A percentile compares a stretch with the other conserved stretches of the same genome.
Conservation (phyloP, 441 rosid species). For the Gossypium lobatum region DNA sequence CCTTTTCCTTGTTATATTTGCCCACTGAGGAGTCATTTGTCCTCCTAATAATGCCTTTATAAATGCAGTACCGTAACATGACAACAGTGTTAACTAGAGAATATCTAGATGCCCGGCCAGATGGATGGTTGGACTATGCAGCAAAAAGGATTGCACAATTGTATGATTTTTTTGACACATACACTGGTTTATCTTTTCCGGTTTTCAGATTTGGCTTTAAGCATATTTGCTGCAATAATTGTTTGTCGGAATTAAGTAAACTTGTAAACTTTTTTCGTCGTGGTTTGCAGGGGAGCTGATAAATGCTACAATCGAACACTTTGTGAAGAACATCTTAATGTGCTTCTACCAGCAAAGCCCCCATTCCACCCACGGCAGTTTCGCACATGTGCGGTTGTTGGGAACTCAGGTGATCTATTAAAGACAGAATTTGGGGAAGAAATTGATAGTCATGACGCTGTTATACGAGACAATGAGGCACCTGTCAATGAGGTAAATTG, state of each 20-base stretch:
- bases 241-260: neutral
- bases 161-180: slow-evolving; percentile 34
- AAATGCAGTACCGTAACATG: slow-evolving; percentile 93
- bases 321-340: slow-evolving; percentile 87
- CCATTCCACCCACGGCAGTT: slow-evolving; percentile 91
- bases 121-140: slow-evolving; percentile 96
- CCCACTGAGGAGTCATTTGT: slow-evolving; percentile 11
- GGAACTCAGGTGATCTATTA: slow-evolving; percentile 91
- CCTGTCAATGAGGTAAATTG: slow-evolving; percentile 76
- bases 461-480: slow-evolving; percentile 92
- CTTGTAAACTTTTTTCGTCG: slow-evolving; percentile 4
- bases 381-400: slow-evolving; percentile 84
- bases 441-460: slow-evolving; percentile 94
- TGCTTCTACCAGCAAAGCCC: slow-evolving; percentile 80
- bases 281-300: slow-evolving; percentile 63
- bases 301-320: slow-evolving; percentile 79
- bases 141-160: slow-evolving; percentile 92
- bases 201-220: neutral
- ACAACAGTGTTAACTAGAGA: slow-evolving; percentile 93
- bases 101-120: slow-evolving; percentile 86
- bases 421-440: slow-evolving; percentile 84
- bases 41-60: slow-evolving; percentile 32
- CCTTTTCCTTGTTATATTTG: neutral
- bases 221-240: neutral
- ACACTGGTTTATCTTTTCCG: slow-evolving; percentile 12